Evolutionary conservation across 495 filamentous ascomycete species (phyloP), one percentile per base, ranked within the genome.

Genomic region (Apodospora peruviana): DNA sequence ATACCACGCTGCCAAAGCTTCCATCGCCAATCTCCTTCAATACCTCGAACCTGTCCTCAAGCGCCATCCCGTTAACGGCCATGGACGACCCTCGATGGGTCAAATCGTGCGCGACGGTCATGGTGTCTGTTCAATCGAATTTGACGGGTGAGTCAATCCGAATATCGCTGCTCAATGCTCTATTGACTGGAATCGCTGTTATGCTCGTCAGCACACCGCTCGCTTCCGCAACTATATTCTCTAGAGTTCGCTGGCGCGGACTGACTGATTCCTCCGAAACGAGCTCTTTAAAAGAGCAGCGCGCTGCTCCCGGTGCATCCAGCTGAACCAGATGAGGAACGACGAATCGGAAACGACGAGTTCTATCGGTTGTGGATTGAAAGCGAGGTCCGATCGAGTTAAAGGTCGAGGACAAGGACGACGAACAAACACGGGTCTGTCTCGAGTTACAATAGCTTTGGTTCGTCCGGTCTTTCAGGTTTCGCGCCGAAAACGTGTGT

Each of bases 11-110:
- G 25, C 93, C 93, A 59, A 99, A 99, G 65, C 91, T 96, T 47
- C 93, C 93, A 85, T 99, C 93, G 7, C 93, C 93, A 58, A 99
- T 91, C 54, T 99, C 93, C 69, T 97, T 99, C 56, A 97, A 70
- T 34, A 99, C 83, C 68, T 99, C 93, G 61, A 95, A 99, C 52
- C 89, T 83, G 65, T 97, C 93, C 66, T 87, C 83, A 11, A 90
- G 74, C 25, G 77, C 75, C 44, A 70, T 48, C 22, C 74, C 73
- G 35, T 61, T 64, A 45, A 59, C 51, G 41, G 54, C 60, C 47
- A 69, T 67, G 49, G 78, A 74, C 35, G 76, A 71, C 60, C 74
- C 76, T 52, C 82, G 74, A 53, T 80, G 73, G 60, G 80, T 72
- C 40, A 77, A 56, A 45, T 88, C 84, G 61, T 85, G 80, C 60